Evolutionary conservation across 257 asterid species (phyloP).

Genomic region (Eucommia ulmoides): DNA sequence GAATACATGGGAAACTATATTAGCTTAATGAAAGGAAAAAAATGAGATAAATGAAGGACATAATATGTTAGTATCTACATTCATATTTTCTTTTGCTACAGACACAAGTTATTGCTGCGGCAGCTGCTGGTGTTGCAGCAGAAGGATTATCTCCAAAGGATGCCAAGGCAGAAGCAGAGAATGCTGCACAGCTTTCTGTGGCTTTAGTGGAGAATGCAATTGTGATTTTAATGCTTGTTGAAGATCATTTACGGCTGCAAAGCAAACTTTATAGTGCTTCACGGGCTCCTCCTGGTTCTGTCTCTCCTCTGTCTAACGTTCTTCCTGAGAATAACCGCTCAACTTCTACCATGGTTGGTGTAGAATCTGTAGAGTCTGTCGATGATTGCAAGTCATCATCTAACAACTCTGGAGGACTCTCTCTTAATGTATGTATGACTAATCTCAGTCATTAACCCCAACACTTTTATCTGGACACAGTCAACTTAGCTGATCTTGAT

Average conservation of each 20-base stretch:
- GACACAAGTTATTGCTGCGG: conserved; percentile 98
- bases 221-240: conserved; percentile 96
- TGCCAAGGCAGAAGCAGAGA: conserved; percentile 89
- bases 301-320: conserved; percentile 54
- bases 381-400: conserved; percentile 57
- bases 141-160: conserved; percentile 82
- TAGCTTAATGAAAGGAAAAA: conserved; percentile 5
- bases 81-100: conserved; percentile 39
- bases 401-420: conserved; percentile 55
- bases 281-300: conserved; percentile 45
- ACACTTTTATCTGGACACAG: background rate
- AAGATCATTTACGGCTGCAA: conserved; percentile 91
- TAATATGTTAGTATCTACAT: conserved; percentile 26
- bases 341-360: conserved; percentile 29
- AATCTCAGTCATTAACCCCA: background rate
- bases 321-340: conserved; percentile 39
- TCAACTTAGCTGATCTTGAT: background rate
- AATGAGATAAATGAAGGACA: too few relatives aligned
- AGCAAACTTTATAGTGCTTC: conserved; percentile 75
- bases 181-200: conserved; percentile 97
- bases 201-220: conserved; percentile 98
- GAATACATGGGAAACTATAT: background rate
- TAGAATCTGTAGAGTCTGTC: conserved; percentile 34
- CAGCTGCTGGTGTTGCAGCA: conserved; percentile 99
- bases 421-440: conserved; percentile 56